Percentiles rank a stretch among this genome's conserved stretches.
These are phyloP conservation scores for Penstemon davidsonii DNA, from an alignment of 257 asterid genomes.

Conservation along the genomic window DNA sequence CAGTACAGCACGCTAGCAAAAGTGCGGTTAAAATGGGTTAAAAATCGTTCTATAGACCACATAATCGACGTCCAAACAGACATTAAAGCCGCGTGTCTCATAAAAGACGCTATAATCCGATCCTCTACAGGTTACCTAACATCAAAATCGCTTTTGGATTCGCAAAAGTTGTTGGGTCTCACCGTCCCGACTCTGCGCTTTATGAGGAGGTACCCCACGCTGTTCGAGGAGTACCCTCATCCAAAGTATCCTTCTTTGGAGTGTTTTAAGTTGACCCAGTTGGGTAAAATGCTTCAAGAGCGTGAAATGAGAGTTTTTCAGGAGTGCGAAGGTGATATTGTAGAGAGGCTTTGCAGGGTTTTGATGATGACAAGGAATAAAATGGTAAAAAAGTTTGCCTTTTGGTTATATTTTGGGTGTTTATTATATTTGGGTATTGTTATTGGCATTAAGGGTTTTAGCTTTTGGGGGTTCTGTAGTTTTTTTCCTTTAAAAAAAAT, in stretches of 20 bases:
- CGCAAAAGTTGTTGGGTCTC: slow-evolving; percentile 78
- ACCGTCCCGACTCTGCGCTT: slow-evolving; percentile 86
- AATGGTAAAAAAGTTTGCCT: slow-evolving; percentile 41
- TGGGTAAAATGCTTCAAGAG: slow-evolving; percentile 62
- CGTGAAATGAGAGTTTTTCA: slow-evolving; percentile 50
- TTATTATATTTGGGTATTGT: not conserved
- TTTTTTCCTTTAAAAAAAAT: no score
- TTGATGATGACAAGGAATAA: slow-evolving; percentile 73
- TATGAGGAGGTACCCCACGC: slow-evolving; percentile 75
- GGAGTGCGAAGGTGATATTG: slow-evolving; percentile 49
- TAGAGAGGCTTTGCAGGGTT: slow-evolving; percentile 69
- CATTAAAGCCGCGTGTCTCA: slow-evolving; percentile 74
- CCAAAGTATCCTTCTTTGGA: slow-evolving; percentile 78
- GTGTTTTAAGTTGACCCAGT: slow-evolving; percentile 65
- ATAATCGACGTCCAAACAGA: slow-evolving; percentile 76
- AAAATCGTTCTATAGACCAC: slow-evolving; percentile 80
- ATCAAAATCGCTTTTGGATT: slow-evolving; percentile 55
- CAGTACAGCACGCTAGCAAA: slow-evolving; percentile 56
- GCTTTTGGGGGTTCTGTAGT: no score
- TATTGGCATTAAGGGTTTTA: no score
- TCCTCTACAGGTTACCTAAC: slow-evolving; percentile 66
- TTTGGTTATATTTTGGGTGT: not conserved
- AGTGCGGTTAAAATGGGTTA: slow-evolving; percentile 95
- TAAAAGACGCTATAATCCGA: slow-evolving; percentile 75
- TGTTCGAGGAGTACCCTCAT: slow-evolving; percentile 89